Conservation (phyloP, 1,284 basidiomycete species). For the Ganoderma multipileum region DNA sequence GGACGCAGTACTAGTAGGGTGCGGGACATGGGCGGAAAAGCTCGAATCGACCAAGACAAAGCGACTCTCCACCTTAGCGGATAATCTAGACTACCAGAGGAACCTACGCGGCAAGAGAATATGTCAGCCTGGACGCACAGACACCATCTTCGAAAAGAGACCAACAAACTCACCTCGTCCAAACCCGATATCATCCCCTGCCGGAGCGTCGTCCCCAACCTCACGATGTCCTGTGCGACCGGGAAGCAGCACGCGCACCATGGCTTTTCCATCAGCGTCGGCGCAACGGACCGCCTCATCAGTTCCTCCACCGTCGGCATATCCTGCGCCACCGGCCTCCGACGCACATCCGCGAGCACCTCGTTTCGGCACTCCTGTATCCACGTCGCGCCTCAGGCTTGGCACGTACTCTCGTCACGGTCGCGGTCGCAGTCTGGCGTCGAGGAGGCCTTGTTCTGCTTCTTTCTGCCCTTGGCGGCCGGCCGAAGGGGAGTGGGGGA, state of each 20-base stretch:
- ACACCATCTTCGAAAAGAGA: not conserved
- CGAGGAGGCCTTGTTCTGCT: not conserved
- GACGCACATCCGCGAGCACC: not conserved
- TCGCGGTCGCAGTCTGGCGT: not conserved
- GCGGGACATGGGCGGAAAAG: no score
- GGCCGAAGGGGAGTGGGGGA: not conserved
- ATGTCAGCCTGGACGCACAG: not conserved
- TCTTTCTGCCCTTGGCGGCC: not conserved
- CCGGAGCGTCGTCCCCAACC: not conserved
- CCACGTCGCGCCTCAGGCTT: not conserved
- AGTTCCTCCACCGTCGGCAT: not conserved
- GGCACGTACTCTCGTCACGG: not conserved
- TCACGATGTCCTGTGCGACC: not conserved
- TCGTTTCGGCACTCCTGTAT: not conserved
- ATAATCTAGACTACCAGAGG: not conserved
- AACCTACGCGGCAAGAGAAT: not conserved
- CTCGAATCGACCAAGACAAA: not conserved
- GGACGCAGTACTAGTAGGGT: no score
- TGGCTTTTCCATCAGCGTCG: not conserved
- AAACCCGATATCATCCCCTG: not conserved
- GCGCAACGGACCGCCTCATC: not conserved
- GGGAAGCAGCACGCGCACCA: slow-evolving; percentile 2
- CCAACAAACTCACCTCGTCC: not conserved
- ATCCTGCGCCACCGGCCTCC: not conserved
- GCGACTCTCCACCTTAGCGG: not conserved